These are phyloP conservation scores for Epichloe festucae DNA, from an alignment of 2,329 filamentous ascomycete genomes.

Conservation along the genomic window DNA sequence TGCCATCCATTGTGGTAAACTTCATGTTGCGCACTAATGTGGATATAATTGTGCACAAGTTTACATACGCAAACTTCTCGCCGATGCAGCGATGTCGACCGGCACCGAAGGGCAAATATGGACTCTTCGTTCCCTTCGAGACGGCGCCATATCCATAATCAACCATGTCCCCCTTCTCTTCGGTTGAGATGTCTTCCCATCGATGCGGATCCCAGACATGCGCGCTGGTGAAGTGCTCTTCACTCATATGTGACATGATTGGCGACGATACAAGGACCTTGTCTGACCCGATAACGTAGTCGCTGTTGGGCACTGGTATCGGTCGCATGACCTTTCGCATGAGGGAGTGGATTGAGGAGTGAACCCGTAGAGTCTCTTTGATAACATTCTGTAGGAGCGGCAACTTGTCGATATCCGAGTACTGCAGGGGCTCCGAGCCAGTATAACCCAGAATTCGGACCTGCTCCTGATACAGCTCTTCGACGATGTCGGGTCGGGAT, in stretches of 20 bases:
- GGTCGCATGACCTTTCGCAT: conserved; percentile 84
- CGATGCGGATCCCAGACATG: conserved; percentile 80
- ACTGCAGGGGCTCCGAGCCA: conserved; percentile 60
- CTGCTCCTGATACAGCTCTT: conserved; percentile 78
- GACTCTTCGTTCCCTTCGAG: conserved; percentile 77
- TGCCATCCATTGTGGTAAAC: conserved; percentile 43
- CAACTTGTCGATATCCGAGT: conserved; percentile 66
- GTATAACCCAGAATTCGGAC: conserved; percentile 32
- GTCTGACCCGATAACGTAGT: conserved; percentile 57
- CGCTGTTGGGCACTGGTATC: conserved; percentile 70
- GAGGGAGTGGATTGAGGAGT: conserved; percentile 90
- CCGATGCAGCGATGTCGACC: conserved; percentile 91
- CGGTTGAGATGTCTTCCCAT: conserved; percentile 47
- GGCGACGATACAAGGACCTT: conserved; percentile 41
- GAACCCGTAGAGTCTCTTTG: conserved; percentile 82
- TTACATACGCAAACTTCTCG: conserved; percentile 80
- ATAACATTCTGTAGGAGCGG: conserved; percentile 73
- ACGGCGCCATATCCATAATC: conserved; percentile 92
- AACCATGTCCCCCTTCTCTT: conserved; percentile 50
- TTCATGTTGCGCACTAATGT: conserved; percentile 49
- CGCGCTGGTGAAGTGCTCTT: conserved; percentile 67
- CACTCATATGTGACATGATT: conserved; percentile 37
- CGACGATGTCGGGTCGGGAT: conserved; percentile 61
- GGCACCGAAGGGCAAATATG: conserved; percentile 88
- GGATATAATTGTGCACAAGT: conserved; percentile 51